Evolutionary conservation across 306 rosid genomes (phyloP).

Genomic region (Cucumis hystrix): DNA sequence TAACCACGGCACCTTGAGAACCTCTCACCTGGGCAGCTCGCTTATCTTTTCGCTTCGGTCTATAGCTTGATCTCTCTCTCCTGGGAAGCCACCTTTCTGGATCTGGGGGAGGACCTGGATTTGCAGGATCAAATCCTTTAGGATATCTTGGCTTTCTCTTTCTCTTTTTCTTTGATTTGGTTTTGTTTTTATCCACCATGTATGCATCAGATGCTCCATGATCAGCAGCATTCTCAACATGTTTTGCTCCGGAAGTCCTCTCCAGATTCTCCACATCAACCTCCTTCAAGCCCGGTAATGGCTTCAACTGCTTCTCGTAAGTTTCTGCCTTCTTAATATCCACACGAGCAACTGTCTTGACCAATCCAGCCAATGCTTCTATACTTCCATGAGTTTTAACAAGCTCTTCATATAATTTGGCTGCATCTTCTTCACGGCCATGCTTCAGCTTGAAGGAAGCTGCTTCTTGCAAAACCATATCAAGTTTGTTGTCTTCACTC

Average conservation of each 20-base stretch:
- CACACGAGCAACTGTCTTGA: slow-evolving; percentile 64
- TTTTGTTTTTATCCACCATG: slow-evolving; percentile 66
- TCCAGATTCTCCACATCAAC: slow-evolving; percentile 80
- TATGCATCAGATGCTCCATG: slow-evolving; percentile 33
- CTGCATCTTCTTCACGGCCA: slow-evolving; percentile 77
- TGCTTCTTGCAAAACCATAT: slow-evolving; percentile 71
- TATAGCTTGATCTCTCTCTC: slow-evolving; percentile 84
- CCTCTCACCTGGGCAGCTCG: slow-evolving; percentile 98
- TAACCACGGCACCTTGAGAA: slow-evolving; percentile 75
- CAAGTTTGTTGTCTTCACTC: slow-evolving; percentile 73
- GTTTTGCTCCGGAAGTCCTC: slow-evolving; percentile 75
- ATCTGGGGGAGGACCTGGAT: slow-evolving; percentile 96
- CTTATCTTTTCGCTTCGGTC: slow-evolving; percentile 97
- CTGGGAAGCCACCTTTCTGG: slow-evolving; percentile 99
- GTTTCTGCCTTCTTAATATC: slow-evolving; percentile 81
- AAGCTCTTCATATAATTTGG: slow-evolving; percentile 66
- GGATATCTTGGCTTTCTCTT: slow-evolving; percentile 98
- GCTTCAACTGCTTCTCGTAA: slow-evolving; percentile 71
- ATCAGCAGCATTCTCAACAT: slow-evolving; percentile 35
- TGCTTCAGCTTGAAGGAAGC: slow-evolving; percentile 82
- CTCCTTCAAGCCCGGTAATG: slow-evolving; percentile 67
- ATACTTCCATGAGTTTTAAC: slow-evolving; percentile 73
- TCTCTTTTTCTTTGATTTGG: slow-evolving; percentile 81
- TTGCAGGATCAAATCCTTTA: slow-evolving; percentile 87
- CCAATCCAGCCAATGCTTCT: slow-evolving; percentile 79